Percentiles rank a stretch among this genome's conserved stretches.
These are phyloP conservation scores for Stachybotrys elegans DNA, from an alignment of 2,329 filamentous ascomycete species.

Conservation along the genomic window DNA sequence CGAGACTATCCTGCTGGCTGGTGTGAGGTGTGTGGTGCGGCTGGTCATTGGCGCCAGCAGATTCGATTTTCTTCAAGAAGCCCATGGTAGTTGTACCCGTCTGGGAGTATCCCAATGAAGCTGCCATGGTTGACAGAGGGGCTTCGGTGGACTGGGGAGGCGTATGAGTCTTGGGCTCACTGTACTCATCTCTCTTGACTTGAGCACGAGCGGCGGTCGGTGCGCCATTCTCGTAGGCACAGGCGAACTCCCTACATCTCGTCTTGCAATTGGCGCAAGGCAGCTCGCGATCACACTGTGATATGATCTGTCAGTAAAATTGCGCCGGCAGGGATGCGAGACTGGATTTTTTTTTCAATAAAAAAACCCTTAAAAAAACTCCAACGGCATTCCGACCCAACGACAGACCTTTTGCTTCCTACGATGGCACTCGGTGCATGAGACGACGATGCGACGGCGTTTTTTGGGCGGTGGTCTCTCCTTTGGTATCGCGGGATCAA, in stretches of 20 bases:
- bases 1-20: constrained; percentile 24
- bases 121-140: constrained; percentile 36
- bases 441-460: constrained; percentile 55
- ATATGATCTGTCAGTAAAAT: too few species aligned
- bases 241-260: constrained; percentile 50
- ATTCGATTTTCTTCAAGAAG: constrained; percentile 51
- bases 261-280: constrained; percentile 57
- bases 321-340: neutral
- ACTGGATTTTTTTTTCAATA: neutral
- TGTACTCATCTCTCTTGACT: too few species aligned
- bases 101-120: constrained; percentile 50
- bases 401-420: constrained; percentile 52
- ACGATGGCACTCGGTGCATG: constrained; percentile 59
- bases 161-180: too few species aligned
- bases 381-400: constrained; percentile 1
- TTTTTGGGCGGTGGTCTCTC: constrained; percentile 42
- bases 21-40: neutral
- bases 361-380: constrained; percentile 1
- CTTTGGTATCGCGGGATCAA: too few species aligned
- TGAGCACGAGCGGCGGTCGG: constrained; percentile 33
- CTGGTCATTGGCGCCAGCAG: constrained; percentile 21
- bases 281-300: constrained; percentile 52
- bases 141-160: constrained; percentile 15
- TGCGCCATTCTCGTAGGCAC: constrained; percentile 50
- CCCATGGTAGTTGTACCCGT: constrained; percentile 47